A percentile compares a stretch with the other conserved stretches of the same genome.
Evolutionary conservation across 345 rosid genomes (phyloP).

Genomic region (Ceriops decandra): DNA sequence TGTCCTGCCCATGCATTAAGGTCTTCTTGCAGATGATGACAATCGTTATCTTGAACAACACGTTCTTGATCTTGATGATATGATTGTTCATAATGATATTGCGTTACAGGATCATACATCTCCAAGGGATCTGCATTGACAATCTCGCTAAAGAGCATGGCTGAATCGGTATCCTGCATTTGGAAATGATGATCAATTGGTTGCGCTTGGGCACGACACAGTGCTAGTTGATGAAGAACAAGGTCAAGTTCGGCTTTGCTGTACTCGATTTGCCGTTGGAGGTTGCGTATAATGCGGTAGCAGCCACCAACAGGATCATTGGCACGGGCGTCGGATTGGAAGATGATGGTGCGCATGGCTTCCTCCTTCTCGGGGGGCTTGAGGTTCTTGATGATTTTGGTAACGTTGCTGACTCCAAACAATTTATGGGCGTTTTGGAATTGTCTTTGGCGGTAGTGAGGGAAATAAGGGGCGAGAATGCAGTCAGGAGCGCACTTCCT

Average conservation of each 20-base stretch:
- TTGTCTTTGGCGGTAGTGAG: slow-evolving; percentile 72
- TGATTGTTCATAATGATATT: neutral
- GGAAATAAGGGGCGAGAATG: slow-evolving; percentile 94
- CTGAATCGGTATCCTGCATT: neutral
- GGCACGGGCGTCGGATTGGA: slow-evolving; percentile 85
- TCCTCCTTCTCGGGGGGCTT: slow-evolving; percentile 61
- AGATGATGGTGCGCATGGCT: slow-evolving; percentile 82
- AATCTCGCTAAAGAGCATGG: slow-evolving; percentile 1
- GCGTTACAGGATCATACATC: slow-evolving; percentile 15
- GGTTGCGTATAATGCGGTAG: slow-evolving; percentile 54
- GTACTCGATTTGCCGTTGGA: slow-evolving; percentile 64
- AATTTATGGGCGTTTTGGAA: slow-evolving; percentile 93
- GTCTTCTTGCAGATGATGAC: neutral
- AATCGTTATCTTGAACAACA: slow-evolving; percentile 2
- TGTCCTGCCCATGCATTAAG: slow-evolving; percentile 8
- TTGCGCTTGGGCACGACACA: slow-evolving; percentile 15
- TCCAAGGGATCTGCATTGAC: slow-evolving; percentile 1
- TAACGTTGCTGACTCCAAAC: slow-evolving; percentile 87
- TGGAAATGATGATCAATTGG: slow-evolving; percentile 4
- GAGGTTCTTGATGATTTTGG: slow-evolving; percentile 70
- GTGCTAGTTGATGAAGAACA: slow-evolving; percentile 69
- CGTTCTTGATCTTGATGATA: slow-evolving; percentile 10
- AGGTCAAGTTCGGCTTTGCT: slow-evolving; percentile 66
- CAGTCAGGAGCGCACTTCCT: slow-evolving; percentile 90
- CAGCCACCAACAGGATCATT: slow-evolving; percentile 86